Percentiles rank a stretch among this genome's conserved stretches.
Evolutionary conservation across 192 early-diverging fungal species (phyloP).

Genomic region (Gigaspora rosea): DNA sequence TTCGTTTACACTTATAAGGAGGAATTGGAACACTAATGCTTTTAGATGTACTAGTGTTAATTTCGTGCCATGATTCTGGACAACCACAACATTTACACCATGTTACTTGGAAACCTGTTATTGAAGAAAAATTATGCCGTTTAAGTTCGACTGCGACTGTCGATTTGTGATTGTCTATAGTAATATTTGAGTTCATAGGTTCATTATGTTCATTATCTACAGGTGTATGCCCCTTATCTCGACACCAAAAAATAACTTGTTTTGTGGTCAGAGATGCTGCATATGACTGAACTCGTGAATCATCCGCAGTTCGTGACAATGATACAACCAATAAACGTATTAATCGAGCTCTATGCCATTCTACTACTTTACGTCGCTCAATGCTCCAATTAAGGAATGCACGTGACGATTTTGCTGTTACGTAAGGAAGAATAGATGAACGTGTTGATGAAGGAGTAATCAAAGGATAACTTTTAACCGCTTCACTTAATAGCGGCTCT

Average conservation of each 20-base stretch:
- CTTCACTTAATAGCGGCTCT: constrained; percentile 27
- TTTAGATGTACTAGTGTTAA: background rate
- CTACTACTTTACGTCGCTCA: constrained; percentile 50
- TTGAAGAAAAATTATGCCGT: background rate
- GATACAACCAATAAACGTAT: constrained; percentile 38
- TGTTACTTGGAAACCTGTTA: background rate
- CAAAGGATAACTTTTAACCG: constrained; percentile 33
- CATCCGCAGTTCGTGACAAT: constrained; percentile 19
- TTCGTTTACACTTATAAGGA: constrained; percentile 31
- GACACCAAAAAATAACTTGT: constrained; percentile 52
- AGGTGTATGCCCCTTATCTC: constrained; percentile 45
- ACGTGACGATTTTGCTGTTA: constrained; percentile 36
- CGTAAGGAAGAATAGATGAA: constrained; percentile 41
- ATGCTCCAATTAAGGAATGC: constrained; percentile 48
- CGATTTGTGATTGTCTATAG: no score
- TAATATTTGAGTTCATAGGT: no score
- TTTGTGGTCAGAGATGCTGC: constrained; percentile 40
- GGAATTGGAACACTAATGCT: background rate
- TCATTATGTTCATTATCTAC: background rate
- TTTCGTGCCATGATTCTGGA: constrained; percentile 31
- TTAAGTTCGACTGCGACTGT: no score
- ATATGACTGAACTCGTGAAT: constrained; percentile 31
- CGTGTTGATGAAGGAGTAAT: background rate
- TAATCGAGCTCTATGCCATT: constrained; percentile 54
- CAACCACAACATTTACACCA: constrained; percentile 48